These are phyloP conservation scores for Ustilago esculenta DNA, from an alignment of 1,284 basidiomycete species.

Conservation along the genomic window DNA sequence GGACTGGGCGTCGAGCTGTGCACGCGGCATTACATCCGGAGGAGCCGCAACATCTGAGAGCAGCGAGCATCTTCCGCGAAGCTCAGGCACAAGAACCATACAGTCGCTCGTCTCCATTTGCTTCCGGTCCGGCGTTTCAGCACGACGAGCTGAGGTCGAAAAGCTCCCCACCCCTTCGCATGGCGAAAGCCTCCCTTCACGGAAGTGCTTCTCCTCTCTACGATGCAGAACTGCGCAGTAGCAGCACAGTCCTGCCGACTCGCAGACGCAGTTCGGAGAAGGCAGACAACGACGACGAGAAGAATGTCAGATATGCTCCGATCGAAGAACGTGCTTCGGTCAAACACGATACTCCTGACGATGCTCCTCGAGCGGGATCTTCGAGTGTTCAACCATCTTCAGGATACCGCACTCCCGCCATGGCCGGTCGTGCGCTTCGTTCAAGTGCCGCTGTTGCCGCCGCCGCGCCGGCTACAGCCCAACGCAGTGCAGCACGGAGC, in stretches of 20 bases:
- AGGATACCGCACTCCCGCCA: slow-evolving; percentile 48
- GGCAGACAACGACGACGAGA: slow-evolving; percentile 36
- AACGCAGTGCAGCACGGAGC: slow-evolving; percentile 40
- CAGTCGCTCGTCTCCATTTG: slow-evolving; percentile 37
- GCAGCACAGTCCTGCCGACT: slow-evolving; percentile 7
- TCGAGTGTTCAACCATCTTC: slow-evolving; percentile 16
- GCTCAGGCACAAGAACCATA: slow-evolving; percentile 16
- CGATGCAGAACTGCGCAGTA: slow-evolving; percentile 13
- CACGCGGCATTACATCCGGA: slow-evolving; percentile 28
- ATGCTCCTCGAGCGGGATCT: slow-evolving; percentile 10
- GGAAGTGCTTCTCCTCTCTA: slow-evolving; percentile 13
- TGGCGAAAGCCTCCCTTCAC: slow-evolving; percentile 6
- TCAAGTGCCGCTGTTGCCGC: slow-evolving; percentile 22
- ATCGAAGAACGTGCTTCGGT: slow-evolving; percentile 29
- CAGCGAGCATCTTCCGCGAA: slow-evolving; percentile 31
- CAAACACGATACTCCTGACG: slow-evolving; percentile 35
- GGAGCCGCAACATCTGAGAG: slow-evolving; percentile 29
- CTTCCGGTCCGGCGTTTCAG: slow-evolving; percentile 1
- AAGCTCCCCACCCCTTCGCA: slow-evolving; percentile 34
- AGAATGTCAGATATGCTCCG: slow-evolving; percentile 33
- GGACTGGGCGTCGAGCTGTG: slow-evolving; percentile 33
- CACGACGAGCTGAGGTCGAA: slow-evolving; percentile 37
- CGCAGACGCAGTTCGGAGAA: slow-evolving; percentile 28
- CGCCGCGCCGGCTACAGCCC: slow-evolving; percentile 25
- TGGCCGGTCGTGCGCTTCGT: slow-evolving; percentile 37